Evolutionary conservation across 805 yeast genomes (phyloP), one percentile per base, ranked within the genome.

Genomic region (Suhomyces faveliae): DNA sequence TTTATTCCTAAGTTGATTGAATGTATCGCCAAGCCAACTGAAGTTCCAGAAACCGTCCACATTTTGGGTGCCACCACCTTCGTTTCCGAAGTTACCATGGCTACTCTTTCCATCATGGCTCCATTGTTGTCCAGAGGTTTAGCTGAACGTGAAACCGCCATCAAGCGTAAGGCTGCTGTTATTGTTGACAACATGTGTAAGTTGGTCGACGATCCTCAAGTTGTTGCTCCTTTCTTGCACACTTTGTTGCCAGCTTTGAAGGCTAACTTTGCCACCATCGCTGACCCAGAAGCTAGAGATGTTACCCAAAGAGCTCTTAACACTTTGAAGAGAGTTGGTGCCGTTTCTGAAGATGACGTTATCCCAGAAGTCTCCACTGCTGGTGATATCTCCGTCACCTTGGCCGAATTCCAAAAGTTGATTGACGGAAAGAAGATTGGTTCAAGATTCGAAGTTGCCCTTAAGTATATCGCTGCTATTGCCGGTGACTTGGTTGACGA

Each of bases 161-260:
- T 94, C 83, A 94, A 94, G 88, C 91, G 99, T 84, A 94, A 94
- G 83, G 87, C 98, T 69, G 99, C 99, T 63, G 99, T 94, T 73
- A 94, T 94, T 77, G 87, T 92, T 68, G 99, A 94, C 77, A 94
- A 94, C 96, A 94, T 94, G 99, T 94, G 99, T 88, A 94, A 94
- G 80, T 89, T 94, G 77, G 99, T 94, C 80, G 99, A 94, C 73
- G 99, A 94, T 74, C 99, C 99, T 64, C 98, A 94, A 81, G 95
- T 94, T 71, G 96, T 94, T 78, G 99, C 98, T 81, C 99, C 99
- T 61, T 94, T 94, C 89, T 80, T 94, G 86, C 79, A 81, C 77
- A 87, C 86, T 72, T 84, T 94, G 68, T 87, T 89, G 81, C 99
- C 99, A 73, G 88, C 97, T 68, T 82, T 94, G 77, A 89, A 89